Evolutionary conservation across 495 filamentous ascomycete species (phyloP), one percentile per base, ranked within the genome.

Genomic region (Pseudotulostoma volvatum): DNA sequence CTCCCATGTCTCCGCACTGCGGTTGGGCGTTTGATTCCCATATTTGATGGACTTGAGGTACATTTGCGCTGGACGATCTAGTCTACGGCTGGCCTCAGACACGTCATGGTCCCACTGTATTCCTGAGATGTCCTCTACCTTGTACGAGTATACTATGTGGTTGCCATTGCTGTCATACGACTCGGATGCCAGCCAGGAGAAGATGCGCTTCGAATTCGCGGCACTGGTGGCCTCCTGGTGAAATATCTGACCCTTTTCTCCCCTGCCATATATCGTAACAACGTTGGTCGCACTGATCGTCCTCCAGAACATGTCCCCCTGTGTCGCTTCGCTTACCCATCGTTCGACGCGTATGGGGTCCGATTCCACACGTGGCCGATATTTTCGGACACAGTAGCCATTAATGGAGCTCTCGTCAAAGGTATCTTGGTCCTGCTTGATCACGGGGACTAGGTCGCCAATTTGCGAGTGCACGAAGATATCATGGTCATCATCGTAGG

Each of bases 401-500:
- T 38, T 9, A n/a, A 3, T 14, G 13, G 3, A 16, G 11, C 41
- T 21, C 1, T 33, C n/a, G n/a, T n/a, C n/a, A n/a, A n/a, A n/a
- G n/a, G n/a, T n/a, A n/a, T n/a, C n/a, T n/a, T n/a, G n/a, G n/a
- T n/a, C n/a, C n/a, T n/a, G n/a, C n/a, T n/a, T n/a, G 9, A 18
- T 9, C 5, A 17, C 8, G 4, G 51, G 48, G 3, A 58, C 51
- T 0, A 58, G 33, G 37, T 58, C 54, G 25, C 54, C 54, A 11
- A 30, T 16, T 1, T 39, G 40, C 3, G 41, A 37, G 14, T 54
- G 18, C 1, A 57, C 17, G 34, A 54, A 56, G n/a, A 36, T 31
- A 36, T 59, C 55, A 9, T 18, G 32, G 8, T 49, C 40, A 23
- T 33, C 36, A 33, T 56, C 51, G 33, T 64, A 64, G 9, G 7